Base-by-base conservation (phyloP, 331 rosid genomes). In the Acacia concinna region DNA sequence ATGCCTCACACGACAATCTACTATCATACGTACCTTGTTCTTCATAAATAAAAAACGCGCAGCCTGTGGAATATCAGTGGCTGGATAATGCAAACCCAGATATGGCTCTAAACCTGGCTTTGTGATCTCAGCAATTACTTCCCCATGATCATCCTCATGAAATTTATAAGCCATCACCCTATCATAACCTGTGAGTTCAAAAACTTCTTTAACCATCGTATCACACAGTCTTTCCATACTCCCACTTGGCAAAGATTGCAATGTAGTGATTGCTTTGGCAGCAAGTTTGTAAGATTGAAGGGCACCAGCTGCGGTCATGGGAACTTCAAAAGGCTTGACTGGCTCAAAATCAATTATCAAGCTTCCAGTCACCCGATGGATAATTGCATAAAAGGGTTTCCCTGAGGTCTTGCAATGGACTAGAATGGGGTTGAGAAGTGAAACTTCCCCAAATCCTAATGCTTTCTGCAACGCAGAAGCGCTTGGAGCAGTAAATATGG, bases 151-250 rank as follows among this genome's bases (percentile, higher is more conserved):
- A 80, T 95, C 99, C 71, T 95, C 99, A 17, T 95, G 99, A 79
- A 95, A 95, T 82, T 93, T 95, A 88, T 95, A 95, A 73, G 97
- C 96, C 99, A 95, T 95, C 82, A 95, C 99, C 91, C 99, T 90
- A 84, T 95, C 99, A 83, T 95, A 95, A 51, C 99, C 99, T 3
- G 97, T 93, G 79, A 95, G 94, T 40, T 95, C 99, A 81, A 92
- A 95, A 85, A 95, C 99, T 83, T 95, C 98, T 84, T 95, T 97
- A 43, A 91, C 97, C 99, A 95, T 95, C 11, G 97, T 87, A 81
- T 93, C 96, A 79, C 99, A 95, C 67, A 95, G 92, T 86, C 97
- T 87, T 63, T 88, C 96, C 92, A 95, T 86, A 86, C 93, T 92
- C 68, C 99, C 99, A 75, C 97, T 95, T n/a, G 99, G 91, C 89